A percentile compares a stretch with the other conserved stretches of the same genome.
phyloP scores from a whole-genome alignment of 371 early-diverging fungal genomes.

The Saksenaea vasiformis region DNA sequence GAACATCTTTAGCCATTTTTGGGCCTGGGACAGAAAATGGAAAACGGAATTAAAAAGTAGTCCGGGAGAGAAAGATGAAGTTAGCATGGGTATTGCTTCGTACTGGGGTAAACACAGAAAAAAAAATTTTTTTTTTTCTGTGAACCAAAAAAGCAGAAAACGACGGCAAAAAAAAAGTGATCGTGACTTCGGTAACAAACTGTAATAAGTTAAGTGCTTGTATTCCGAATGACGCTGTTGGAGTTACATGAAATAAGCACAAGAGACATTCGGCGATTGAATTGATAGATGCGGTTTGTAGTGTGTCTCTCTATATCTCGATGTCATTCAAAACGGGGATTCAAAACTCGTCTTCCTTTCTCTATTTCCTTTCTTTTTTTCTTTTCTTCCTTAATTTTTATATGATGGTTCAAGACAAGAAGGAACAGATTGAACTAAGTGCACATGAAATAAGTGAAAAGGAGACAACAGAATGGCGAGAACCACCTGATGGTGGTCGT shows the following conservation, averaged over 20 bases:
- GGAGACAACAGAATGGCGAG: not conserved
- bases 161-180: too few relatives aligned
- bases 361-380: not conserved
- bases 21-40: too few relatives aligned
- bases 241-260: not conserved
- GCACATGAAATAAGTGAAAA: not conserved
- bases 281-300: not conserved
- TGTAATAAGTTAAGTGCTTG: too few relatives aligned
- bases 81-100: too few relatives aligned
- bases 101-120: too few relatives aligned
- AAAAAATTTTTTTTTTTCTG: too few relatives aligned
- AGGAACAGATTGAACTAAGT: not conserved
- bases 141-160: too few relatives aligned
- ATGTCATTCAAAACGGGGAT: not conserved
- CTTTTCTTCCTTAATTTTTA: not conserved
- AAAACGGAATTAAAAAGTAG: too few relatives aligned
- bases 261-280: not conserved
- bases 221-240: not conserved
- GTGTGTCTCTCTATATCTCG: not conserved
- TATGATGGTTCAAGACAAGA: not conserved
- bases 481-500: conserved; percentile 31
- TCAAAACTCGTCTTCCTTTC: not conserved
- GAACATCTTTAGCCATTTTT: not conserved
- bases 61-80: too few relatives aligned
- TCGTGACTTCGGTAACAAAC: too few relatives aligned